phyloP scores from a whole-genome alignment of 2,329 filamentous ascomycete species.

The Fusarium pseudoanthophilum region DNA sequence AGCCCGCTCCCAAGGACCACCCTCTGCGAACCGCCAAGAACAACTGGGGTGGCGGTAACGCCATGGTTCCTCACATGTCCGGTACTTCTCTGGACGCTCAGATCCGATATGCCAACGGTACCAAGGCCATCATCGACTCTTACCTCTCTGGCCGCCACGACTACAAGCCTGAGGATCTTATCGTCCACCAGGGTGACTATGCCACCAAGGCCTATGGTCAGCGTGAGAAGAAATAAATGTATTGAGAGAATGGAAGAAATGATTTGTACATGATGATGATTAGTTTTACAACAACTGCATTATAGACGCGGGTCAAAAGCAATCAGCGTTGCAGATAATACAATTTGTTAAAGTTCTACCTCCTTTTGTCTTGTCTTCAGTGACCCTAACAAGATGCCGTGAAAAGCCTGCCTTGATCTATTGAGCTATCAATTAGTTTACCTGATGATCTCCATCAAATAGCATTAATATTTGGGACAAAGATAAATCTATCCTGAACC shows the following conservation, averaged over 20 bases:
- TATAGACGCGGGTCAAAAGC: slow-evolving; percentile 37
- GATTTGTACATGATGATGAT: slow-evolving; percentile 39
- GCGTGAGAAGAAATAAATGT: slow-evolving; percentile 60
- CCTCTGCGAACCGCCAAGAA: slow-evolving; percentile 91
- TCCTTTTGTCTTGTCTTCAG: background rate
- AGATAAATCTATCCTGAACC: too few species aligned
- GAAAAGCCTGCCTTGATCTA: background rate
- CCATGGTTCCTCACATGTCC: slow-evolving; percentile 99
- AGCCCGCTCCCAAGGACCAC: slow-evolving; percentile 95
- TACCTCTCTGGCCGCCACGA: slow-evolving; percentile 90
- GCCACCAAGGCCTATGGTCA: slow-evolving; percentile 94
- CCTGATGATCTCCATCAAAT: background rate
- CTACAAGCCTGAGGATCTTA: slow-evolving; percentile 91
- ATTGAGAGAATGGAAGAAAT: slow-evolving; percentile 28
- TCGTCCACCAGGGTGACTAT: slow-evolving; percentile 90
- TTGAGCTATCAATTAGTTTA: background rate
- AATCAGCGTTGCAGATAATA: slow-evolving; percentile 40
- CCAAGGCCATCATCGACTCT: slow-evolving; percentile 88
- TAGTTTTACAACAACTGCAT: slow-evolving; percentile 34
- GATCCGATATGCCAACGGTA: slow-evolving; percentile 87
- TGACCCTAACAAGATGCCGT: background rate
- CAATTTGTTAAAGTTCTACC: slow-evolving; percentile 35
- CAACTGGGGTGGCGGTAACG: slow-evolving; percentile 96
- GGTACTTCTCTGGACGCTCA: slow-evolving; percentile 99
- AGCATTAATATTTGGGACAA: background rate